Percentiles rank a stretch among this genome's conserved stretches.
Conservation (phyloP, 148 eudicot genomes). For the Simmondsia chinensis region DNA sequence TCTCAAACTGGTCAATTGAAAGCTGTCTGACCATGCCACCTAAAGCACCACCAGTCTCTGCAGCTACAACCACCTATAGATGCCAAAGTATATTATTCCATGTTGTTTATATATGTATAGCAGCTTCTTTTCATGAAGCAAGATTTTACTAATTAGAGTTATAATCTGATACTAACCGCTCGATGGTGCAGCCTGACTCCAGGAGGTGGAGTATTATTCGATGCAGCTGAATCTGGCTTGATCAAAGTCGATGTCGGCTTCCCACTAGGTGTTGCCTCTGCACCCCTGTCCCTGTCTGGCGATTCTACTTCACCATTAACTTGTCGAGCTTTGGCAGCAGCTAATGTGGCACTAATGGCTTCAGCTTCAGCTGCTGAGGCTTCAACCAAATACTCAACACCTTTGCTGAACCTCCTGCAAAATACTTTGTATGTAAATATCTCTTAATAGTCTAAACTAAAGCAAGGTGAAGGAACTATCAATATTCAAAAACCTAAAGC, state of each 20-base stretch:
- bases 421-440: too few species aligned
- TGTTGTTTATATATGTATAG: too few species aligned
- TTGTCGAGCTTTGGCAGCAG: constrained; percentile 97
- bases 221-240: constrained; percentile 65
- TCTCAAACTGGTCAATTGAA: constrained; percentile 96
- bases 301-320: constrained; percentile 84
- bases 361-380: constrained; percentile 99
- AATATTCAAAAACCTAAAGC: too few species aligned
- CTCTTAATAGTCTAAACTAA: too few species aligned
- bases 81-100: too few species aligned
- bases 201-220: constrained; percentile 57
- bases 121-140: too few species aligned
- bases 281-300: constrained; percentile 92
- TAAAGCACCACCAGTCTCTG: constrained; percentile 94
- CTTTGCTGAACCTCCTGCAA: constrained; percentile 86
- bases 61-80: constrained; percentile 91
- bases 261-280: constrained; percentile 97
- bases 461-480: too few species aligned
- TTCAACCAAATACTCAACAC: constrained; percentile 90
- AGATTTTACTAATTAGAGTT: not conserved
- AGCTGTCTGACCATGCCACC: constrained; percentile 99
- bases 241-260: constrained; percentile 54
- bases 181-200: constrained; percentile 96
- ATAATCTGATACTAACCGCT: constrained; percentile 55
- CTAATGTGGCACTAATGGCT: constrained; percentile 86